Base-by-base conservation (phyloP, 257 asterid genomes). In the Linderniella brevidens region DNA sequence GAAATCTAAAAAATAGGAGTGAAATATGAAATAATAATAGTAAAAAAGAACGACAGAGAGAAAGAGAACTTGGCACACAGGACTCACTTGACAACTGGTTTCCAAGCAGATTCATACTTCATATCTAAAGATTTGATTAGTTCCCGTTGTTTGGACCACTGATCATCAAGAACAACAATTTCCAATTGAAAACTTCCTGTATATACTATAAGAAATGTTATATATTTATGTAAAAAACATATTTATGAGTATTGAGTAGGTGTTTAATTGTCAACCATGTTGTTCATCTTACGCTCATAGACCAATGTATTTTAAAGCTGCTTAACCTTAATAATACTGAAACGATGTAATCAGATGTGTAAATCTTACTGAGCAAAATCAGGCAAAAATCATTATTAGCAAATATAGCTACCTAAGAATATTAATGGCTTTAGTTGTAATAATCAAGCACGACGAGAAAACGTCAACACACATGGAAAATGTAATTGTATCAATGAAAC, bases 61-160 rank as follows among this genome's bases (percentile, higher is more conserved):
- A 46, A 40, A 11, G 18, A 49, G 37, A 54, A 54, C 50, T 45
- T n/a, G 42, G 52, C 45, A 51, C 8, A 53, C 47, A 35, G 18
- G 57, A 68, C 78, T 66, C 53, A 82, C 97, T 61, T 44, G 39
- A 13, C 36, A 64, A 52, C 65, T 25, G 70, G 62, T 49, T 61
- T 61, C 97, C 92, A 75, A 5, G 65, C 59, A 42, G 52, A 65
- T 61, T 61, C 58, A 62, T 73, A 86, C 57, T 53, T 75, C 53
- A 54, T 48, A 74, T 77, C 68, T 72, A 86, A 62, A 54, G 78
- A 73, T 63, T 64, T 63, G 53, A 86, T 79, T 51, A 69, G 70
- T 60, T 73, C 80, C 66, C 64, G 75, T 54, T 46, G 69, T 55
- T 53, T 50, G 37, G 61, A 56, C 94, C 97, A 79, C 41, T 43